Percentiles rank a stretch among this genome's conserved stretches.
Conservation (phyloP, 495 filamentous ascomycete genomes). For the Hyaloscypha finlandica region DNA sequence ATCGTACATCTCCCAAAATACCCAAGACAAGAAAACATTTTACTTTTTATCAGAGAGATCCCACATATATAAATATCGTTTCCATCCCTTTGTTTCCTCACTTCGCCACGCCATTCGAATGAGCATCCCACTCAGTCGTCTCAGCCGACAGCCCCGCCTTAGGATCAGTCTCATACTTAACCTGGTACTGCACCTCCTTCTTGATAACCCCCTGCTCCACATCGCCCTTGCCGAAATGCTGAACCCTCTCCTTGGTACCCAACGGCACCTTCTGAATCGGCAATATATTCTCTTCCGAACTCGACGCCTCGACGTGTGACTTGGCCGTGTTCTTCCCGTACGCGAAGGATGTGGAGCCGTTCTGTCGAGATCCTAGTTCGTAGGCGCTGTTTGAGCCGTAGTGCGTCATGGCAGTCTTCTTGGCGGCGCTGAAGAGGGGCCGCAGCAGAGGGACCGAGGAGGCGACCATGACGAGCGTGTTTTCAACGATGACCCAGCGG, state of each 20-base stretch:
- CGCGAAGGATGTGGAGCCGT: neutral
- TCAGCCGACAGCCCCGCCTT: neutral
- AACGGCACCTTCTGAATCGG: neutral
- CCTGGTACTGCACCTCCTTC: slow-evolving; percentile 15
- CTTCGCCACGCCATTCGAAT: neutral
- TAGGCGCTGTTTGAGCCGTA: slow-evolving; percentile 13
- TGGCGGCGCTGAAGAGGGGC: slow-evolving; percentile 20
- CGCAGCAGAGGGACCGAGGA: slow-evolving; percentile 22
- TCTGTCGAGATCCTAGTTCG: slow-evolving; percentile 3
- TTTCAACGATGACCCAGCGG: slow-evolving; percentile 25
- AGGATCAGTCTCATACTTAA: slow-evolving; percentile 16
- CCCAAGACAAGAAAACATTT: too few relatives aligned
- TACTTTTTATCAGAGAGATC: neutral
- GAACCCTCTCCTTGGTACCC: slow-evolving; percentile 1
- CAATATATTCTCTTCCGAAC: slow-evolving; percentile 21
- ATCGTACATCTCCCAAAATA: too few relatives aligned
- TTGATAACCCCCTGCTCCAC: slow-evolving; percentile 13
- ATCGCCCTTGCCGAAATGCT: neutral
- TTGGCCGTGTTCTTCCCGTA: neutral
- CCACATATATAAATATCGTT: neutral
- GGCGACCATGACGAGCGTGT: slow-evolving; percentile 21
- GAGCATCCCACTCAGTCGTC: neutral
- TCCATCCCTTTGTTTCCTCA: neutral
- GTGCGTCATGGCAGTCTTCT: slow-evolving; percentile 5
- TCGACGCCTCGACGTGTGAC: neutral